phyloP scores from a whole-genome alignment of 2,329 filamentous ascomycete genomes.

The Colletotrichum godetiae region DNA sequence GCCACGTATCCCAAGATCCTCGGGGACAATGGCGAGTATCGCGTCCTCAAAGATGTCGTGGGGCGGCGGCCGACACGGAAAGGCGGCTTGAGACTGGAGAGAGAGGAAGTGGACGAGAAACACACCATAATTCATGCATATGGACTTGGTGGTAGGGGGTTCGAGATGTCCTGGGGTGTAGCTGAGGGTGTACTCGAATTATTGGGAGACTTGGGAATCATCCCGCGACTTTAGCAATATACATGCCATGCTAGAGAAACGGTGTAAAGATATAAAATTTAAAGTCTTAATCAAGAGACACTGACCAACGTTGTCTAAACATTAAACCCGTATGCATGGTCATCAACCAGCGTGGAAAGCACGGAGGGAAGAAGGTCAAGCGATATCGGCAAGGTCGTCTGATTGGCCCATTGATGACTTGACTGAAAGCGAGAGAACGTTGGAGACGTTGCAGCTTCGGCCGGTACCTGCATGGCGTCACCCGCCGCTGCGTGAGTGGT shows the following conservation, averaged over 20 bases:
- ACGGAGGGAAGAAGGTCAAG: not conserved
- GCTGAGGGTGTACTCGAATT: conserved; percentile 60
- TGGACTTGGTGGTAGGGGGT: conserved; percentile 70
- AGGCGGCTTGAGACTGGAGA: conserved; percentile 64
- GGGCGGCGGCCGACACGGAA: conserved; percentile 57
- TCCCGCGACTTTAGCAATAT: conserved; percentile 2
- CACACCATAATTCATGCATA: conserved; percentile 63
- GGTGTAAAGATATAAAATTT: not conserved
- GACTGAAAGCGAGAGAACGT: not conserved
- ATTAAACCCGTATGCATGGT: not conserved
- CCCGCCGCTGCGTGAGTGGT: not conserved
- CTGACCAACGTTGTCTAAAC: not conserved
- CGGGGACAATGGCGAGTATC: conserved; percentile 41
- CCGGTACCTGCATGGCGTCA: conserved; percentile 24
- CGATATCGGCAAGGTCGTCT: not conserved
- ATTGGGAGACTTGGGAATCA: conserved; percentile 39
- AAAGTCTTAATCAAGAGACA: not conserved
- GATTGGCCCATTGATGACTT: not conserved
- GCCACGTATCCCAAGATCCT: conserved; percentile 50
- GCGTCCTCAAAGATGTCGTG: conserved; percentile 55
- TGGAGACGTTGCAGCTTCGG: not conserved
- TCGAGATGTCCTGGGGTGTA: conserved; percentile 70
- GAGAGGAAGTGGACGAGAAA: conserved; percentile 50
- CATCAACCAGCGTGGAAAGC: not conserved
- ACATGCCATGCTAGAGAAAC: not conserved